A percentile compares a stretch with the other conserved stretches of the same genome.
phyloP scores from a whole-genome alignment of 192 early-diverging fungal genomes.

The Coemansia sp. region DNA sequence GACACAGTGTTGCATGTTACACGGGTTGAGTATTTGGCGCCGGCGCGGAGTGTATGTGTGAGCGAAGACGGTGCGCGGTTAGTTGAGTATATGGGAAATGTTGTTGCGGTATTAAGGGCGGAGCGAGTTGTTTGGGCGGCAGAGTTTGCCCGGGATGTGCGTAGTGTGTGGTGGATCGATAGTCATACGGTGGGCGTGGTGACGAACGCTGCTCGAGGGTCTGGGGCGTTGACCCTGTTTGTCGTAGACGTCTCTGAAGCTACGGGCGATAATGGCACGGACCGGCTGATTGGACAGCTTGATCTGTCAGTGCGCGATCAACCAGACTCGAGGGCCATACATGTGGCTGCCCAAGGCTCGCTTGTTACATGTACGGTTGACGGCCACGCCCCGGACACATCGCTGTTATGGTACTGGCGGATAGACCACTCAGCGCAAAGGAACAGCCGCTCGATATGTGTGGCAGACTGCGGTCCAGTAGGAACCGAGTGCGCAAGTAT shows the following conservation, averaged over 20 bases:
- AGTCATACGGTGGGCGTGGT: slow-evolving; percentile 14
- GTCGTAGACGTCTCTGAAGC: slow-evolving; percentile 7
- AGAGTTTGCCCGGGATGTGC: slow-evolving; percentile 11
- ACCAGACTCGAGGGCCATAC: background rate
- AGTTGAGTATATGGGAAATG: slow-evolving; percentile 11
- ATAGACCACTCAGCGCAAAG: slow-evolving; percentile 4
- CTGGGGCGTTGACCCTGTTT: slow-evolving; percentile 10
- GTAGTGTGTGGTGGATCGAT: slow-evolving; percentile 34
- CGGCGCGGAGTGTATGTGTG: background rate
- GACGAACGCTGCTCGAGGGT: background rate
- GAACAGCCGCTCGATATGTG: background rate
- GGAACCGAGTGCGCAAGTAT: background rate
- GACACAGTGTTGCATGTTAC: background rate
- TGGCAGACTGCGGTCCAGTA: background rate
- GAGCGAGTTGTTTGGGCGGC: slow-evolving; percentile 4
- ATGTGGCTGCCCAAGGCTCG: slow-evolving; percentile 8
- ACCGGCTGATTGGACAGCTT: background rate
- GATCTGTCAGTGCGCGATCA: background rate
- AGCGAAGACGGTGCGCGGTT: background rate
- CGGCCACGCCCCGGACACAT: background rate
- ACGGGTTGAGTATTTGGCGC: slow-evolving; percentile 5
- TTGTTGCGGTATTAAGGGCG: background rate
- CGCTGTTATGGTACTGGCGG: slow-evolving; percentile 20
- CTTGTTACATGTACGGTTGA: slow-evolving; percentile 10
- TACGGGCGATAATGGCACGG: background rate